Evolutionary conservation across 192 early-diverging fungal species (phyloP).

Genomic region (Rhizophlyctis rosea): DNA sequence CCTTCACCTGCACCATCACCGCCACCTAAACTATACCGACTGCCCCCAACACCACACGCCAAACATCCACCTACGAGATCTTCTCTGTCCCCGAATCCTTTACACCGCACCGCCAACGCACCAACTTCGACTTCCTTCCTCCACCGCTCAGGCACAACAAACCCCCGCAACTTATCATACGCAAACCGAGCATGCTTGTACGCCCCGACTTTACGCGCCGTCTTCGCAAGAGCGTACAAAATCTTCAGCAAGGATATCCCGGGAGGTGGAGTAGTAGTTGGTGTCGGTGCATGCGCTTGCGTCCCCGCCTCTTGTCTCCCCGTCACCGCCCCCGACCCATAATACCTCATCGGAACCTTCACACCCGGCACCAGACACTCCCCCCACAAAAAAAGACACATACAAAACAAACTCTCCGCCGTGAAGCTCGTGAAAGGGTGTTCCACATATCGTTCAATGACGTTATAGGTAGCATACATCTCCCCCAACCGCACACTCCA

Average conservation of each 20-base stretch:
- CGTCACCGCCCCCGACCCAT: slow-evolving; percentile 27
- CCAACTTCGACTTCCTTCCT: slow-evolving; percentile 47
- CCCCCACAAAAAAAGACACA: slow-evolving; percentile 51
- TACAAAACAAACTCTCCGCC: slow-evolving; percentile 48
- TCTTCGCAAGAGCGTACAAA: slow-evolving; percentile 50
- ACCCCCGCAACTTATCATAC: slow-evolving; percentile 42
- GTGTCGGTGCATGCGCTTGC: background rate
- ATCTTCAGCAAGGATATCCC: slow-evolving; percentile 50
- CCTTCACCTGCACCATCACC: no score
- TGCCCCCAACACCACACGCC: no score
- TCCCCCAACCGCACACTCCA: slow-evolving; percentile 35
- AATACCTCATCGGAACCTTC: slow-evolving; percentile 37
- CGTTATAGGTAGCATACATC: slow-evolving; percentile 54
- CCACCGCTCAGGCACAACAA: slow-evolving; percentile 43
- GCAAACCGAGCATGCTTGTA: slow-evolving; percentile 46
- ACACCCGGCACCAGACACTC: no score
- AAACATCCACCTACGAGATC: no score
- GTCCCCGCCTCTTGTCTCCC: no score
- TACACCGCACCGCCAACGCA: slow-evolving; percentile 39
- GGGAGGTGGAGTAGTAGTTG: slow-evolving; percentile 27
- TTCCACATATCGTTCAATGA: slow-evolving; percentile 49
- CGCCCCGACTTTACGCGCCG: slow-evolving; percentile 38
- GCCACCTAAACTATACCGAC: no score
- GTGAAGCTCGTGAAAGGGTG: slow-evolving; percentile 56
- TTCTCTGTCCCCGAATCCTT: slow-evolving; percentile 43